These are phyloP conservation scores for Aschersonia sp. DNA, from an alignment of 2,329 filamentous ascomycete species.

Conservation along the genomic window DNA sequence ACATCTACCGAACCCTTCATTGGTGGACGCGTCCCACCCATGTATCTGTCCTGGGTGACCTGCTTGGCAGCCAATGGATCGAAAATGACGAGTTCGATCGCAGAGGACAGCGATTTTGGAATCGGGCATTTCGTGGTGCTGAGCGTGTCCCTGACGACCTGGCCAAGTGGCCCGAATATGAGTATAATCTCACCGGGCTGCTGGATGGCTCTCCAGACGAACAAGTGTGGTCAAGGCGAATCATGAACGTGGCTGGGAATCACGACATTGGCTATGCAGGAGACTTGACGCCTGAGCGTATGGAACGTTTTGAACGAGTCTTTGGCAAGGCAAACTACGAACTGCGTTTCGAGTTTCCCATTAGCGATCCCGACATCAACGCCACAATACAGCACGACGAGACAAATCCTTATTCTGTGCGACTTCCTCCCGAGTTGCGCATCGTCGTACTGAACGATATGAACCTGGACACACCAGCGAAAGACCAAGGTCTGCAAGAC, in stretches of 20 bases:
- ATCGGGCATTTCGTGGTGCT: constrained; percentile 57
- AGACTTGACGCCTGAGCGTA: constrained; percentile 62
- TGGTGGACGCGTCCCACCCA: constrained; percentile 85
- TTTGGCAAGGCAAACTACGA: constrained; percentile 92
- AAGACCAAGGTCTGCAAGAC: constrained; percentile 51
- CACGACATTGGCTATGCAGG: constrained; percentile 96
- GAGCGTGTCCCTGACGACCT: constrained; percentile 46
- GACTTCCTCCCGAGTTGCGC: constrained; percentile 54
- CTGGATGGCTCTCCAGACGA: constrained; percentile 28
- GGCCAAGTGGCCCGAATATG: constrained; percentile 29
- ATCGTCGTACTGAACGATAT: constrained; percentile 83
- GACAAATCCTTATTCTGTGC: constrained; percentile 29
- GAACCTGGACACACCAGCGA: constrained; percentile 78
- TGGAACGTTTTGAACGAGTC: constrained; percentile 66
- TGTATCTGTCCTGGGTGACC: constrained; percentile 75
- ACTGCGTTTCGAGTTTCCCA: constrained; percentile 52
- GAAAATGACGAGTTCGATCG: constrained; percentile 67
- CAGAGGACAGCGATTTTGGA: constrained; percentile 66
- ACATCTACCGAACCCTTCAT: constrained; percentile 71
- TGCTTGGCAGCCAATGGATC: constrained; percentile 94
- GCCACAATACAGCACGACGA: constrained; percentile 26
- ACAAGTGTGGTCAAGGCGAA: constrained; percentile 52
- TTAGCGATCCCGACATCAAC: constrained; percentile 22
- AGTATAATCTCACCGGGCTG: constrained; percentile 35
- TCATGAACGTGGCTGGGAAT: constrained; percentile 88